Conservation (phyloP, 495 filamentous ascomycete genomes). For the Aspergillus mulundensis region DNA sequence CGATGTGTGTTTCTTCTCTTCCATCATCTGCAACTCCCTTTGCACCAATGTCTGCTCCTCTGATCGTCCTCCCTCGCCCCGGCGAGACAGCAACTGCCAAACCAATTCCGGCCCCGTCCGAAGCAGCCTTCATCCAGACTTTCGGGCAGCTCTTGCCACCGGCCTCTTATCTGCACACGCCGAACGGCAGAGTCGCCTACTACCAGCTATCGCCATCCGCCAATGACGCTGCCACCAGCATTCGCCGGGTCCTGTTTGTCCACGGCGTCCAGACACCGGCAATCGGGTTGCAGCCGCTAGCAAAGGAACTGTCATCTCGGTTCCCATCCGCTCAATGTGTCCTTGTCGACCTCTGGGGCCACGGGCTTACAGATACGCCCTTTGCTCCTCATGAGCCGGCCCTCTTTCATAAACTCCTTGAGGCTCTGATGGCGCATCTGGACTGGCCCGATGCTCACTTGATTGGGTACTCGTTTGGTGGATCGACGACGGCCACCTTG, state of each 20-base stretch:
- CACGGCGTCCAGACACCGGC: slow-evolving; percentile 37
- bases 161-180: slow-evolving; percentile 31
- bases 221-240: neutral
- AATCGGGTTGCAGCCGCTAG: slow-evolving; percentile 33
- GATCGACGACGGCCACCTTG: slow-evolving; percentile 27
- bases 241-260: slow-evolving; percentile 26
- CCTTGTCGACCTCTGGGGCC: slow-evolving; percentile 36
- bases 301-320: slow-evolving; percentile 22
- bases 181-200: slow-evolving; percentile 31
- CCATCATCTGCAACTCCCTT: too few species aligned
- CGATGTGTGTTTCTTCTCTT: too few species aligned
- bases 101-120: slow-evolving; percentile 25
- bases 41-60: neutral
- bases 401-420: slow-evolving; percentile 28
- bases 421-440: slow-evolving; percentile 21
- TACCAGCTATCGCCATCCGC: slow-evolving; percentile 26
- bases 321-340: slow-evolving; percentile 32
- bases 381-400: slow-evolving; percentile 21
- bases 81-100: neutral
- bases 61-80: neutral
- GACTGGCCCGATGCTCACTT: slow-evolving; percentile 30
- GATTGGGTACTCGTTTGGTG: slow-evolving; percentile 38
- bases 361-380: slow-evolving; percentile 35
- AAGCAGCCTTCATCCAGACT: slow-evolving; percentile 27
- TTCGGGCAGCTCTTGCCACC: slow-evolving; percentile 36